Base-by-base conservation (phyloP, 306 rosid species). In the Quercus dentata region DNA sequence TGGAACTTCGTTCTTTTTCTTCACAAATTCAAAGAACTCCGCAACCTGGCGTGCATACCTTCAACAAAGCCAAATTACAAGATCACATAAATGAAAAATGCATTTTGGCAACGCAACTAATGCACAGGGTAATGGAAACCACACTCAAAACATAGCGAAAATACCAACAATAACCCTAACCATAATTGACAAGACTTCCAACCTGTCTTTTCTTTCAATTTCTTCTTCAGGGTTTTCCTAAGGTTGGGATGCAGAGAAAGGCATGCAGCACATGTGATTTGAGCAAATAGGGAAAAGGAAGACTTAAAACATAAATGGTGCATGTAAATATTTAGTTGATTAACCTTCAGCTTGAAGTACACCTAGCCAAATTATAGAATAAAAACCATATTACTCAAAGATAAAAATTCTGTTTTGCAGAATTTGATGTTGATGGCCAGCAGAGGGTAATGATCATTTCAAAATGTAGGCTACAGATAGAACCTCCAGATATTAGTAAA, bases 41-140 rank as follows among this genome's bases (percentile, higher is more conserved):
- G 98, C 97, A 68, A 95, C 97, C 85, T 95, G 99, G 44, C 92
- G 94, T 2, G 99, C 99, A 86, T 93, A 92, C 90, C 99, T 94
- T 88, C 89, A 82, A 55, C 79, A 76, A 74, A 74, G 38, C 65
- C 78, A 69, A 57, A 81, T 71, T 30, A 62, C 56, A 72, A 65
- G 54, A 80, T 38, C 62, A 56, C 33, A 20, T 31, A 30, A 19
- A 10, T 25, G 3, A 12, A 41, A 67, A 71, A 71, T 2, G 51
- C 70, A 54, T 78, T 46, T 28, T 71, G 73, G 71, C 33, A 61
- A 61, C 52, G 44, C 31, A 54, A 27, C 19, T 15, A 65, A 65
- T 5, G 31, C 41, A 31, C 14, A 65, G 33, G 18, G 33, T 27
- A 62, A 23, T 63, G 17, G 69, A 25, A 18, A 59, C 20, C 41